Percentiles rank a stretch among this genome's conserved stretches.
These are phyloP conservation scores for Sordaria brevicollis DNA, from an alignment of 495 filamentous ascomycete genomes.

Conservation along the genomic window DNA sequence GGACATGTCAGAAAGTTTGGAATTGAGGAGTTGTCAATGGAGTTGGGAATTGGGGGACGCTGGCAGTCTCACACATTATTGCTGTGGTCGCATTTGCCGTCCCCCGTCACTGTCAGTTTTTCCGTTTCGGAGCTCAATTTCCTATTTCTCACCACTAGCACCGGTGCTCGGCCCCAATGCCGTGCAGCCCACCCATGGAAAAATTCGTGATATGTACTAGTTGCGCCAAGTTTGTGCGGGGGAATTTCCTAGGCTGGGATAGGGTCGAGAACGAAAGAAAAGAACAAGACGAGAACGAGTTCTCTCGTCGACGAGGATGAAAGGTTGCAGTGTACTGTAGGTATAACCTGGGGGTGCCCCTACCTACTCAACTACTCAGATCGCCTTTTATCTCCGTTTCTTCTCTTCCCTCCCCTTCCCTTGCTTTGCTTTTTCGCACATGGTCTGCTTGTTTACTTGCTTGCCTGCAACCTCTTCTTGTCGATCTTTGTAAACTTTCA, in stretches of 20 bases:
- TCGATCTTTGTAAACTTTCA: neutral
- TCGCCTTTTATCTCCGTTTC: neutral
- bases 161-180: neutral
- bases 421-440: no score
- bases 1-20: neutral
- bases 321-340: no score
- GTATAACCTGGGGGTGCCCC: neutral
- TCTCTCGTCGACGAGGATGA: no score
- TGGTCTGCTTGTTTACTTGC: neutral
- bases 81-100: no score
- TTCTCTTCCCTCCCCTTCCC: no score
- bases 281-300: neutral
- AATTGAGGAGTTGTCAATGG: no score
- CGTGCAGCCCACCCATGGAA: neutral
- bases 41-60: no score
- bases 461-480: neutral
- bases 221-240: neutral
- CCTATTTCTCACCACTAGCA: neutral
- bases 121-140: neutral
- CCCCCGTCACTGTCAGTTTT: no score
- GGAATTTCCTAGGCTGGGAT: neutral
- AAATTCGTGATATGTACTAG: no score
- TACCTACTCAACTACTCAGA: no score
- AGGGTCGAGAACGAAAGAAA: neutral
- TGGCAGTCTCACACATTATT: no score